Percentiles rank a stretch among this genome's conserved stretches.
Evolutionary conservation across 345 rosid species (phyloP).

Genomic region (Lepidium sativum): DNA sequence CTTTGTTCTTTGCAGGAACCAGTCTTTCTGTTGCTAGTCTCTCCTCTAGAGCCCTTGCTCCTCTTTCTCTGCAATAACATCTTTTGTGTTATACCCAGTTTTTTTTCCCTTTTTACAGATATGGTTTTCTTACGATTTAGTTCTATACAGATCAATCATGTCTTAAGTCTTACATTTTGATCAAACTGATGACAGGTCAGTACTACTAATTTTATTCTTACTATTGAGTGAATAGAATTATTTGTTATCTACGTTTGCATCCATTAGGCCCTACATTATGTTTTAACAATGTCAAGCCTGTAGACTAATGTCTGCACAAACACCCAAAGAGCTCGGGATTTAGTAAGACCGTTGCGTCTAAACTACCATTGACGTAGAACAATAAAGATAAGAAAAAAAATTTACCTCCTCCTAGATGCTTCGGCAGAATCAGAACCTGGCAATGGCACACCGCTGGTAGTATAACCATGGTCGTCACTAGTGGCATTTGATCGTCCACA

Average conservation of each 20-base stretch:
- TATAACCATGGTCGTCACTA: constrained; percentile 40
- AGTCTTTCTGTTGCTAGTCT: constrained; percentile 76
- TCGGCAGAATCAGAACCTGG: constrained; percentile 96
- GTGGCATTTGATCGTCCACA: constrained; percentile 64
- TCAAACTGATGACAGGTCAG: neutral
- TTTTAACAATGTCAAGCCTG: neutral
- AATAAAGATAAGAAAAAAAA: neutral
- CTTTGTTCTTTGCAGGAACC: constrained; percentile 41
- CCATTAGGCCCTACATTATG: neutral
- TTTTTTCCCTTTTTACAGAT: neutral
- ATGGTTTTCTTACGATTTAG: neutral
- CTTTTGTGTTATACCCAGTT: neutral
- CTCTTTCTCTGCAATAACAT: constrained; percentile 71
- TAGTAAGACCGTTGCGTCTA: neutral
- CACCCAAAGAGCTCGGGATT: neutral
- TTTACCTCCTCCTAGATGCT: constrained; percentile 92
- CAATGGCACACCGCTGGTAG: constrained; percentile 56
- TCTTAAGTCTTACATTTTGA: neutral
- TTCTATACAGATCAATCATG: neutral
- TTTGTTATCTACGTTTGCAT: constrained; percentile 4
- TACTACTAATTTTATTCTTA: neutral
- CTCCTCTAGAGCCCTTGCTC: constrained; percentile 96
- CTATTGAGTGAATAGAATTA: neutral
- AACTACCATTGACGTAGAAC: neutral
- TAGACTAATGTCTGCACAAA: neutral